Evolutionary conservation across 192 early-diverging fungal genomes (phyloP).

Genomic region (Umbelopsis isabellina): DNA sequence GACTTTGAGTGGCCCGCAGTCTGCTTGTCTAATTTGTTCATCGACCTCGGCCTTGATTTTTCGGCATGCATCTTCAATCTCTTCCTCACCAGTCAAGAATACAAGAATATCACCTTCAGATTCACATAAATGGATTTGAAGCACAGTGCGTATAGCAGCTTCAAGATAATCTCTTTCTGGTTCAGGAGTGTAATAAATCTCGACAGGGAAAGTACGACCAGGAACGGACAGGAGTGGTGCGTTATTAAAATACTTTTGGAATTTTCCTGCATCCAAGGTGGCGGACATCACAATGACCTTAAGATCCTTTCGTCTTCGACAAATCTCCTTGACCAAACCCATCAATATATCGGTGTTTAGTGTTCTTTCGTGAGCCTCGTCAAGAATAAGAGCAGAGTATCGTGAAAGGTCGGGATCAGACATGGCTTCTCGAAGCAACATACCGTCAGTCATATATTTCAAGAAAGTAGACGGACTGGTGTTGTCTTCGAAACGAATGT

Average conservation of each 20-base stretch:
- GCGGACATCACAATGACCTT: conserved; percentile 98
- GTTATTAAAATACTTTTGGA: conserved; percentile 97
- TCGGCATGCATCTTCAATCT: conserved; percentile 95
- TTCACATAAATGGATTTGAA: conserved; percentile 94
- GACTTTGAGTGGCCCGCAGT: conserved; percentile 81
- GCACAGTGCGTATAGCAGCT: conserved; percentile 91
- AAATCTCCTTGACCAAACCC: conserved; percentile 95
- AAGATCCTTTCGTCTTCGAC: conserved; percentile 74
- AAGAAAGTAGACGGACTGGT: conserved; percentile 83
- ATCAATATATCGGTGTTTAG: conserved; percentile 97
- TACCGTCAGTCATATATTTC: conserved; percentile 99
- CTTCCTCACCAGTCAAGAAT: conserved; percentile 98
- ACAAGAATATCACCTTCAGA: conserved; percentile 95
- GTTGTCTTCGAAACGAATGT: conserved; percentile 97
- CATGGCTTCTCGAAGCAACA: conserved; percentile 98
- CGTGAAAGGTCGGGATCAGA: conserved; percentile 82
- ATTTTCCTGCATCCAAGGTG: conserved; percentile 97
- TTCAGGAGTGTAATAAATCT: conserved; percentile 96
- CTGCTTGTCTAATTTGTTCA: conserved; percentile 60
- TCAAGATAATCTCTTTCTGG: conserved; percentile 98
- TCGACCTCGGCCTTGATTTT: conserved; percentile 82
- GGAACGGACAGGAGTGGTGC: conserved; percentile 92
- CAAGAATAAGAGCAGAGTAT: conserved; percentile 96
- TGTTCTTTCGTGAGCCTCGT: conserved; percentile 99
- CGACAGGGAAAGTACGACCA: conserved; percentile 98